Conservation (phyloP, 129 eudicot genomes). For the Logfia minima region DNA sequence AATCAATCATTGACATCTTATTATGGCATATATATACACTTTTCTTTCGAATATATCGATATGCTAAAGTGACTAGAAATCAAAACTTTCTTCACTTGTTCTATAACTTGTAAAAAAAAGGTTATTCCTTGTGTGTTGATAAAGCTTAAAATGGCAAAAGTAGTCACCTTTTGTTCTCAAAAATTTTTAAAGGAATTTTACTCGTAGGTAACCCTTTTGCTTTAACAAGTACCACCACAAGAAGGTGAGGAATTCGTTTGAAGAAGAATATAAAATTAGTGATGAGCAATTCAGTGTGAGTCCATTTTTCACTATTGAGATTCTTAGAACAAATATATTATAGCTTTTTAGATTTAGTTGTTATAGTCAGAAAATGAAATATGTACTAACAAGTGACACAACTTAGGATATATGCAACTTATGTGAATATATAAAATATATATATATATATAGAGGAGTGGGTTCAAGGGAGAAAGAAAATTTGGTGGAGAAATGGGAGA, state of each 20-base stretch:
- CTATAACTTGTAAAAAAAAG: slow-evolving; percentile 10
- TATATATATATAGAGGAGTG: no score
- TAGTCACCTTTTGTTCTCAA: slow-evolving; percentile 22
- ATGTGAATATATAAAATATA: no score
- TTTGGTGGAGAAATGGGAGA: no score
- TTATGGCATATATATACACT: slow-evolving; percentile 34
- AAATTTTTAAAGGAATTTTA: slow-evolving; percentile 26
- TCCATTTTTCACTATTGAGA: slow-evolving; percentile 22
- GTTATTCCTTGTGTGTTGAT: slow-evolving; percentile 27
- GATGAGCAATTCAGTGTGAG: slow-evolving; percentile 26
- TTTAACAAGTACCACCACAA: slow-evolving; percentile 30
- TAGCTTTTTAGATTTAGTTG: slow-evolving; percentile 13
- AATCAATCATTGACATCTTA: slow-evolving; percentile 33
- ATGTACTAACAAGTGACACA: not conserved
- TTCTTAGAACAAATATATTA: slow-evolving; percentile 7
- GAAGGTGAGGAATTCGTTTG: slow-evolving; percentile 32
- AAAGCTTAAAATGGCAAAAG: slow-evolving; percentile 40
- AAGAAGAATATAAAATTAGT: slow-evolving; percentile 38
- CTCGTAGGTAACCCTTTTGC: slow-evolving; percentile 30
- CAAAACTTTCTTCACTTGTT: slow-evolving; percentile 29
- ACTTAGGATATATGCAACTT: slow-evolving; percentile 11
- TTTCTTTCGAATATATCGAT: slow-evolving; percentile 28
- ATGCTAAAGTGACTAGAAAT: slow-evolving; percentile 33
- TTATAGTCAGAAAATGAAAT: not conserved
- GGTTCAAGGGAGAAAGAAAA: no score